Base-by-base conservation (phyloP, 805 yeast genomes). In the Lachancea nothofagi region DNA sequence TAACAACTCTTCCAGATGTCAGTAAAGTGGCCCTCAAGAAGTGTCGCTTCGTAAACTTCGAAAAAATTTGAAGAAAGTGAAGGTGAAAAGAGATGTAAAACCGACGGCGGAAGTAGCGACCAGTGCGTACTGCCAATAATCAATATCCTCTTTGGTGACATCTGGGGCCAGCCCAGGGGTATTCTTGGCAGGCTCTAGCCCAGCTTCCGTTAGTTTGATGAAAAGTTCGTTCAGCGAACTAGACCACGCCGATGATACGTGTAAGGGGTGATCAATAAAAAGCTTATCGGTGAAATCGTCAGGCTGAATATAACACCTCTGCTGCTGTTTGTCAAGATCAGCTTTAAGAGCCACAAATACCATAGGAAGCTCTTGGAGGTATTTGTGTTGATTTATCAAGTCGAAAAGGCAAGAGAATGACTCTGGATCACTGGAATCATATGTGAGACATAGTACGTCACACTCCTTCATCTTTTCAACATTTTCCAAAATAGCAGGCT, bases 351-450 rank as follows among this genome's bases (percentile, higher is more conserved):
- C 98, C 1, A 89, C 97, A 54, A 81, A 85, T 0, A 93, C 79
- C 3, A 82, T 74, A 0, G 99, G 99, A 2, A 93, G 64, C 38
- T 73, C 72, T 48, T 80, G 75, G 14, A 81, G 62, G 23, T 68
- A 65, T 2, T 78, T 74, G 52, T 82, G 78, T 46, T 67, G 71
- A 22, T 71, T 66, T 10, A 88, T 65, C n/a, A 89, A 58, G 14
- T 83, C 83, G 20, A 83, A 81, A 38, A 89, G 64, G 55, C 84
- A 78, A 39, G 88, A 84, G 59, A 93, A 93, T 30, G 95, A 85
- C 40, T 90, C 95, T 0, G 99, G 97, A 55, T 93, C 97, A 0
- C 96, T 81, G 0, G 97, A 87, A 57, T 93, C 99, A 61, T 93
- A 93, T 0, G 88, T 73, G 54, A 84, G 72, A 60, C 97, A 93